A percentile compares a stretch with the other conserved stretches of the same genome.
These are phyloP conservation scores for Diplogelasinospora grovesii DNA, from an alignment of 495 filamentous ascomycete genomes.

Conservation along the genomic window DNA sequence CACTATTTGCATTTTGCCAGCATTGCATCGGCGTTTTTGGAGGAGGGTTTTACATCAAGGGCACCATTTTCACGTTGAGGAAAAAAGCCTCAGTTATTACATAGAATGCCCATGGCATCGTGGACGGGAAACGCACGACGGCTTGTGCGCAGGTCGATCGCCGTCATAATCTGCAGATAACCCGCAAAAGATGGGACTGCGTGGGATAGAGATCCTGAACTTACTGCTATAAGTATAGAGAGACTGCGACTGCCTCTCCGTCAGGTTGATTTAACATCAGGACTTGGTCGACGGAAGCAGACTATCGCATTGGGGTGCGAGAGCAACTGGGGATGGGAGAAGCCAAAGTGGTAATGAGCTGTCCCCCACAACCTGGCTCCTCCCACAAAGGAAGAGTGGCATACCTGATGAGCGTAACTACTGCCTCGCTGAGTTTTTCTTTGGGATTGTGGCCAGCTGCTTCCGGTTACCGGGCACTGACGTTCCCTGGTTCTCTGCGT, in stretches of 20 bases:
- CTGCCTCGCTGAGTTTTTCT: no score
- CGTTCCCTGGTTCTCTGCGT: no score
- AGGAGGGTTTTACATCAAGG: constrained; percentile 27
- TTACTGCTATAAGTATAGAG: background rate
- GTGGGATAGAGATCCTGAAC: background rate
- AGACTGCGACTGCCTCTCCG: constrained; percentile 12
- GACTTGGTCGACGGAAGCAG: background rate
- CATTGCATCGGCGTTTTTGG: constrained; percentile 52
- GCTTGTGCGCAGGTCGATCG: constrained; percentile 52
- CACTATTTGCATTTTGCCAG: constrained; percentile 20
- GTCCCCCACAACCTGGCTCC: no score
- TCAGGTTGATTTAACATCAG: background rate
- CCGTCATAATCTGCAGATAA: constrained; percentile 38
- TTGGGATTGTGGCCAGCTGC: no score
- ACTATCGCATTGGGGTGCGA: constrained; percentile 9
- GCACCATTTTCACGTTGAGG: constrained; percentile 2
- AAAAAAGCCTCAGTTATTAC: constrained; percentile 4
- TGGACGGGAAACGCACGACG: constrained; percentile 11
- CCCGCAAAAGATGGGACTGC: background rate
- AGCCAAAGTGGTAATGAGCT: background rate
- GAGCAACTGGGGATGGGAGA: background rate
- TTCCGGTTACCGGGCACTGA: no score
- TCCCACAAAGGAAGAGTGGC: no score
- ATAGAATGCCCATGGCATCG: constrained; percentile 13
- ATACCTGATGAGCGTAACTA: no score